These are phyloP conservation scores for Magnaporthiopsis poae DNA, from an alignment of 2,329 filamentous ascomycete genomes.

Conservation along the genomic window DNA sequence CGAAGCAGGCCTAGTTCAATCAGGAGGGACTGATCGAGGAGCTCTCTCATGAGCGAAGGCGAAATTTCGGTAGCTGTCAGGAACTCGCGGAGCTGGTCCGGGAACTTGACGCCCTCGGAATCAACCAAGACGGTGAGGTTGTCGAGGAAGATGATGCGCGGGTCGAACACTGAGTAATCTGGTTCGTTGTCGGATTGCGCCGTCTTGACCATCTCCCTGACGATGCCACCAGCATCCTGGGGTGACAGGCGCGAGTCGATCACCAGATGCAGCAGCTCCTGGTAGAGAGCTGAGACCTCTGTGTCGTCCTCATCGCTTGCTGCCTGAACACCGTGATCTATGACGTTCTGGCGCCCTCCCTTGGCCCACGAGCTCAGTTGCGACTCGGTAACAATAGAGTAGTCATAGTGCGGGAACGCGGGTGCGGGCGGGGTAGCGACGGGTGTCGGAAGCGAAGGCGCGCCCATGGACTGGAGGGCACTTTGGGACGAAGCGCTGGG, in stretches of 20 bases:
- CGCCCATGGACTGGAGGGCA: constrained; percentile 15
- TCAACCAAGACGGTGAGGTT: constrained; percentile 71
- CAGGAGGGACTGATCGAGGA: constrained; percentile 71
- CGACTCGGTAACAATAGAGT: constrained; percentile 65
- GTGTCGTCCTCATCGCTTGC: constrained; percentile 58
- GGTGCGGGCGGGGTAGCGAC: constrained; percentile 22
- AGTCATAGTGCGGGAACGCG: constrained; percentile 49
- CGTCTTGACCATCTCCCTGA: constrained; percentile 63
- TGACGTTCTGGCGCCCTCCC: constrained; percentile 55
- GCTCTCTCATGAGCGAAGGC: constrained; percentile 61
- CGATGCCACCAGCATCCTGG: constrained; percentile 57
- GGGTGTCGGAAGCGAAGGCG: constrained; percentile 19
- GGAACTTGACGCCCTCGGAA: constrained; percentile 45
- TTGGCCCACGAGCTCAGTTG: constrained; percentile 58
- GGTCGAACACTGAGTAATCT: constrained; percentile 45
- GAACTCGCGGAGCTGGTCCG: constrained; percentile 52
- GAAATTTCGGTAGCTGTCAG: constrained; percentile 65
- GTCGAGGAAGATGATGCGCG: constrained; percentile 69
- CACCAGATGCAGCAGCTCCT: constrained; percentile 73
- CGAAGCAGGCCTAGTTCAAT: constrained; percentile 70
- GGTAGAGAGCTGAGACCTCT: constrained; percentile 62
- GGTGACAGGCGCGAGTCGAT: constrained; percentile 59
- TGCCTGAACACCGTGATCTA: constrained; percentile 55
- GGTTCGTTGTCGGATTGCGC: constrained; percentile 38
- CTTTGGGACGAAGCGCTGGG: constrained; percentile 28